These are phyloP conservation scores for Chrysanthemum lavandulifolium DNA, from an alignment of 129 eudicot genomes.

Conservation along the genomic window DNA sequence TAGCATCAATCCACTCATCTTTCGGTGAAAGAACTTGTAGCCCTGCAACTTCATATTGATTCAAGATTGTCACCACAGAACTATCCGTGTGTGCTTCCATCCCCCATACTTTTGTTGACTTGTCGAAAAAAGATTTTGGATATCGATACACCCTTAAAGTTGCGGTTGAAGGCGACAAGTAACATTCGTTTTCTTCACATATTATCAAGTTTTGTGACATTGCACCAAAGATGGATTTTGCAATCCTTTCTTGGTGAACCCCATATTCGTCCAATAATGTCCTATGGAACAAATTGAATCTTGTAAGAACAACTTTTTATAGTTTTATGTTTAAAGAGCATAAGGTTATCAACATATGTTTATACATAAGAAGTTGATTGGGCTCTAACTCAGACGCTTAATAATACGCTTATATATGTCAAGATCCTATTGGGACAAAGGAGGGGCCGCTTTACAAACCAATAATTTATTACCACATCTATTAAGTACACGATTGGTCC, in stretches of 20 bases:
- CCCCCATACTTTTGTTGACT: constrained; percentile 51
- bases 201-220: constrained; percentile 44
- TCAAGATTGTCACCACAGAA: constrained; percentile 67
- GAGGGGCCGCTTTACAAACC: no score
- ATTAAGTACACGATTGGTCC: no score
- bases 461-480: no score
- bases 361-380: no score
- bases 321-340: no score
- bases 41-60: constrained; percentile 77
- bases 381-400: no score
- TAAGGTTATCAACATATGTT: no score
- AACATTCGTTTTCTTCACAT: constrained; percentile 17
- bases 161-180: constrained; percentile 58
- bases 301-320: neutral
- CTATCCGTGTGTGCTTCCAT: constrained; percentile 81
- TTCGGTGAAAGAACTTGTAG: constrained; percentile 58
- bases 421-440: no score
- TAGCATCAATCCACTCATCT: constrained; percentile 60
- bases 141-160: constrained; percentile 61
- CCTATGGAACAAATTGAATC: constrained; percentile 24
- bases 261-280: constrained; percentile 58
- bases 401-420: no score
- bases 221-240: constrained; percentile 44
- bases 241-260: constrained; percentile 55
- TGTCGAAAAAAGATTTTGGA: constrained; percentile 37